Evolutionary conservation across 1,284 basidiomycete species (phyloP), one percentile per base, ranked within the genome.

Genomic region (Irpex lacteus): DNA sequence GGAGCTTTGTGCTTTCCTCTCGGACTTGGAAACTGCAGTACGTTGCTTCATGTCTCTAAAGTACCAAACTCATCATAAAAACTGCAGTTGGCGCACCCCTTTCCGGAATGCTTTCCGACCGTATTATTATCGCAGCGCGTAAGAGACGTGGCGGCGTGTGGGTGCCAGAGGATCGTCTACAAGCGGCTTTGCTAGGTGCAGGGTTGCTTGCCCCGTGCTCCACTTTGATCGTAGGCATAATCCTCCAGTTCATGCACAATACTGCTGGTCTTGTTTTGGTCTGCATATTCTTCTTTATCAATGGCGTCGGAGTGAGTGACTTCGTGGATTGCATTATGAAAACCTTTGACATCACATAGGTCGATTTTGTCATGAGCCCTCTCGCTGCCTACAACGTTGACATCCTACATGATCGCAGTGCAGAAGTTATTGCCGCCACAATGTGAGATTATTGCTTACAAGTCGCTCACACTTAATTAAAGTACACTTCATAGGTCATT

Each of bases 301-400:
- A 85, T 64, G 84, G 84, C 26, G 59, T 82, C 13, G 85, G 83
- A 47, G 84, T 85, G 65, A 55, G 82, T 77, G 11, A 26, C 7
- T 37, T 13, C 38, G 13, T n/a, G 13, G 7, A 77, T 15, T 71
- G 59, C 7, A 37, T 71, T 3, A 80, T 40, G n/a, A 32, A 11
- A 40, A 38, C 34, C 50, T 37, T 13, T 6, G 9, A 18, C n/a
- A 8, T 38, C 18, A 18, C 54, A 18, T 53, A 61, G 72, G 80
- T 79, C 64, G 81, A 76, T 53, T 73, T 85, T 55, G 76, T 82
- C 4, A 72, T 89, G 4, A 79, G 81, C 0, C 84, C 86, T 0
- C 69, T 79, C 0, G 81, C 84, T 50, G 81, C 87, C 5, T 89
- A 89, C 70, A 74, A 76, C 19, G 82, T 90, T 15, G 88, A 90